Base-by-base conservation (phyloP, 2,329 filamentous ascomycete species). In the Hawksworthiomyces lignivorus region DNA sequence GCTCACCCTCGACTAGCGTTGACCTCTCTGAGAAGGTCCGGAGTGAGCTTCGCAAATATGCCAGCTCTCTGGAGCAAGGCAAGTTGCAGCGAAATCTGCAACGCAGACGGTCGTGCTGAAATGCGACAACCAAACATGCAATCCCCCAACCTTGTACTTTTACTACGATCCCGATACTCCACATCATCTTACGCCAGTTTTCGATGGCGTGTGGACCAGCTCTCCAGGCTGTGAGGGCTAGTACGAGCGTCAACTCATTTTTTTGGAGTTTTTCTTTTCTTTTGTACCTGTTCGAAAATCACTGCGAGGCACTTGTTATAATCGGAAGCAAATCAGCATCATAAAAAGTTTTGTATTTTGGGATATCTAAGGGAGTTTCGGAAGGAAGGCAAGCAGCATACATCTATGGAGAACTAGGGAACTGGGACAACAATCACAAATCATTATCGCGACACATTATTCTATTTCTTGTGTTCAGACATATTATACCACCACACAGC, bases 51-150 rank as follows among this genome's bases (percentile, higher is more conserved):
- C 80, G 82, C 57, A 82, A 84, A 52, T 96, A 96, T 62, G 85
- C 86, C 51, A 85, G 83, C 57, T 87, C 84, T 3, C 95, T 96
- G 59, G 89, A 96, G 62, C 84, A 88, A 51, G 81, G 84, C 44
- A 75, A 85, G 48, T 58, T 69, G 41, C 72, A 76, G 54, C 72
- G 84, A 43, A 75, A 86, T 47, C 59, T 68, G 40, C 72, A 75
- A 52, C 71, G 75, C 51, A 65, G 75, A 55, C 63, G 79, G 66
- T 73, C 75, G 22, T 68, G 72, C 56, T 78, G n/a, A n/a, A n/a
- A n/a, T n/a, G n/a, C n/a, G n/a, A n/a, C n/a, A 43, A 30, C 17
- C 29, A n/a, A 36, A 11, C 17, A 18, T 31, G 18, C 21, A 21
- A 14, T 11, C 6, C 10, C 12, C 19, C 17, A 8, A 7, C 20